Evolutionary conservation across 1,139 yeast species (phyloP), one percentile per base, ranked within the genome.

Genomic region (Suhomyces maxii): DNA sequence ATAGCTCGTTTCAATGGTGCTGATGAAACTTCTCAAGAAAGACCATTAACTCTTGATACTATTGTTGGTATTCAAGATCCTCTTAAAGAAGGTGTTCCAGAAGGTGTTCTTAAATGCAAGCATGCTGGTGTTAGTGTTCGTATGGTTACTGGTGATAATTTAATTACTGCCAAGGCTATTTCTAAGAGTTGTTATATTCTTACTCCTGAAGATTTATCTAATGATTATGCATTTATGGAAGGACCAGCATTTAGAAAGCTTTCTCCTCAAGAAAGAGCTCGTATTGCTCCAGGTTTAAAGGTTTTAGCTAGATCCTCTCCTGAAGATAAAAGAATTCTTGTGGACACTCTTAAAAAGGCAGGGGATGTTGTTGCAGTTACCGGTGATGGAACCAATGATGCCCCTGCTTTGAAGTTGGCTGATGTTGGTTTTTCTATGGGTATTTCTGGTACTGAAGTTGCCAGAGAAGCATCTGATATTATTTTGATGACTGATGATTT

Each of bases 291-390:
- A 7, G 74, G 79, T 38, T 73, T 93, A 50, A 82, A 84, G 57
- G 97, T 93, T 2, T 72, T 93, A 57, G 99, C 98, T 1, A 80
- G 99, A 61, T 90, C 97, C 1, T 86, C 95, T 12, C 99, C 99
- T 5, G 97, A 91, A 58, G 99, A 93, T 68, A 93, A 93, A 68
- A 76, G 96, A 52, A 71, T 88, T 35, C 76, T 93, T 44, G 99
- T 95, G 37, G 86, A 86, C 55, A 83, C 89, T n/a, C 76, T 93
- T 56, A 83, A 86, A 58, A 75, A 79, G 41, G 77, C 84, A 61
- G 95, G 93, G 33, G 97, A 93, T 60, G 96, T 93, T 40, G 99
- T 93, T 45, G 99, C 99, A 1, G 99, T 91, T 37, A 93, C 99
- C 32, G 99, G 99, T 64, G 99, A 93, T 67, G 99, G 99, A 66